phyloP scores from a whole-genome alignment of 2,329 filamentous ascomycete genomes.

The Cadophora malorum region DNA sequence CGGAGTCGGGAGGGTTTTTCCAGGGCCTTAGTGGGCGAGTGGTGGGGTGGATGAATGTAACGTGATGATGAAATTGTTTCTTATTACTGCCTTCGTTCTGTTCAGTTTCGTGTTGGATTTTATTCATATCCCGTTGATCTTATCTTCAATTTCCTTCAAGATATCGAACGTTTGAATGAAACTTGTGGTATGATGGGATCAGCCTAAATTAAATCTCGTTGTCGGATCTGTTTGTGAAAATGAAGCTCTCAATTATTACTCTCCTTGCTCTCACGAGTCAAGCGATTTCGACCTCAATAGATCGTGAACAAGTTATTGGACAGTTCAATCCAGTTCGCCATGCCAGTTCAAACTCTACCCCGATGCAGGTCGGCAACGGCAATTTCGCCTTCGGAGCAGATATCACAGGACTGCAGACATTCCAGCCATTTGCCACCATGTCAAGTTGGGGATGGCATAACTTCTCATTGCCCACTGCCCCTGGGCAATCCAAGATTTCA shows the following conservation, averaged over 20 bases:
- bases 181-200: neutral
- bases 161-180: neutral
- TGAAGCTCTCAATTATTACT: neutral
- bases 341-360: slow-evolving; percentile 43
- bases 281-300: slow-evolving; percentile 7
- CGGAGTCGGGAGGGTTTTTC: neutral
- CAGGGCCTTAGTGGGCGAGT: neutral
- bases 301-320: slow-evolving; percentile 32
- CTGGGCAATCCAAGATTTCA: slow-evolving; percentile 43
- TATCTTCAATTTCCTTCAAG: neutral
- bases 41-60: slow-evolving; percentile 19
- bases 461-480: slow-evolving; percentile 49
- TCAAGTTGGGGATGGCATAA: slow-evolving; percentile 56
- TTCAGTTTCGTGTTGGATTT: neutral
- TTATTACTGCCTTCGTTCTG: neutral
- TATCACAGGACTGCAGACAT: slow-evolving; percentile 54
- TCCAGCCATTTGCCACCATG: slow-evolving; percentile 50
- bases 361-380: slow-evolving; percentile 53
- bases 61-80: slow-evolving; percentile 13
- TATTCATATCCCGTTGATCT: neutral
- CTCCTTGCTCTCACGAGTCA: neutral
- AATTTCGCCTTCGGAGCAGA: slow-evolving; percentile 55
- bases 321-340: slow-evolving; percentile 39
- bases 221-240: neutral
- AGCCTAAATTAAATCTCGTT: neutral